Conservation (phyloP, 345 rosid species). For the Camelina hispida region DNA sequence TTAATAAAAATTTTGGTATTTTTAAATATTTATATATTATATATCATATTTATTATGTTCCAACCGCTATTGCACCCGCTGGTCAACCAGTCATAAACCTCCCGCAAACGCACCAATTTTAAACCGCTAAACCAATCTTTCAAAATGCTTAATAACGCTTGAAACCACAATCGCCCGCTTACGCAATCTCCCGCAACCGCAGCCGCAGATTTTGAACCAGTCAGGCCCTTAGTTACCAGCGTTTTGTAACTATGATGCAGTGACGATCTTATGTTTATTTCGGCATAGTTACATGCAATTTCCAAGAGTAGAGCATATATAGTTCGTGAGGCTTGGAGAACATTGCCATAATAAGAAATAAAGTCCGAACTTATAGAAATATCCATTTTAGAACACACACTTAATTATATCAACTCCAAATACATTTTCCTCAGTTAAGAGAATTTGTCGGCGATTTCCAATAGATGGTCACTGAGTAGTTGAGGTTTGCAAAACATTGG, state of each 20-base stretch:
- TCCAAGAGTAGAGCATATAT: slow-evolving; percentile 18
- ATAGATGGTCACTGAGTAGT: slow-evolving; percentile 35
- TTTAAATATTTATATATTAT: no score
- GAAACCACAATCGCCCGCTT: no score
- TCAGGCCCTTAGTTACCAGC: no score
- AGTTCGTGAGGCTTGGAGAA: slow-evolving; percentile 43
- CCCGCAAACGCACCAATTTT: no score
- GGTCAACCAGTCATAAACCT: no score
- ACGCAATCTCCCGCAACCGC: no score
- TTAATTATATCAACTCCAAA: background rate
- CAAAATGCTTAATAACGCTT: no score
- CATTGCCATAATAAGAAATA: slow-evolving; percentile 40
- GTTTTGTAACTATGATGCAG: background rate
- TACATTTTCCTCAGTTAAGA: background rate
- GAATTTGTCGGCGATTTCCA: slow-evolving; percentile 8
- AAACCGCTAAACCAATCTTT: no score
- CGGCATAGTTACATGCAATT: slow-evolving; percentile 19
- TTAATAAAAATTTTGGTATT: no score
- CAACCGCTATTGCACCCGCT: no score
- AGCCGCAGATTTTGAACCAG: no score
- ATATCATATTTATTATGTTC: no score
- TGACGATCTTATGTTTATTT: background rate
- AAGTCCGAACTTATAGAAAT: background rate
- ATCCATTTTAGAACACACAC: slow-evolving; percentile 3
- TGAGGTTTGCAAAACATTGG: slow-evolving; percentile 51